These are phyloP conservation scores for Syncephalis fuscata DNA, from an alignment of 371 early-diverging fungal genomes.

Conservation along the genomic window DNA sequence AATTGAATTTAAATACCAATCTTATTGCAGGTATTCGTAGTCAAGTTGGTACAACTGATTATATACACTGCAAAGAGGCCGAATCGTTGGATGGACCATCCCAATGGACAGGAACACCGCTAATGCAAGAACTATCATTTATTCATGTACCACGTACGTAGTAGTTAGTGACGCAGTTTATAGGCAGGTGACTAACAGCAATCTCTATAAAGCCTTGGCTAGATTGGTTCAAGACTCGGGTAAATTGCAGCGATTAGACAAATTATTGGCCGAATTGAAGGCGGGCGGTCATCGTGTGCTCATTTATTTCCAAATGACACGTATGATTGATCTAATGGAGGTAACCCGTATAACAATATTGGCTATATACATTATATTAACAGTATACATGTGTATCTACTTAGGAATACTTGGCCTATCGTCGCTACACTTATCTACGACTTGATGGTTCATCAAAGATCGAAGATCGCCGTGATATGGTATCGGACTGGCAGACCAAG, in stretches of 20 bases:
- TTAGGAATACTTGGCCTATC: conserved; percentile 69
- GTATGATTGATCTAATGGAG: conserved; percentile 70
- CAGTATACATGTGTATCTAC: neutral
- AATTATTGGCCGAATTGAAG: conserved; percentile 62
- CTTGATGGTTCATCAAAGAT: conserved; percentile 81
- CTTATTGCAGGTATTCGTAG: too few species aligned
- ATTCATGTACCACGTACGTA: too few species aligned
- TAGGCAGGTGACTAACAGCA: too few species aligned
- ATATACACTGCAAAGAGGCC: too few species aligned
- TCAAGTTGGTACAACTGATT: too few species aligned
- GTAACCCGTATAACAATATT: conserved; percentile 13
- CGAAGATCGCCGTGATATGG: conserved; percentile 86
- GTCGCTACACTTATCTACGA: conserved; percentile 81
- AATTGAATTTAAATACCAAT: too few species aligned
- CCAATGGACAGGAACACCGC: too few species aligned
- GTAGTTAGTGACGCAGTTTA: too few species aligned
- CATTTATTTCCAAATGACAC: conserved; percentile 92
- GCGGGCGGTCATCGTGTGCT: conserved; percentile 79
- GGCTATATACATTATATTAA: neutral
- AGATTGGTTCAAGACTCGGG: conserved; percentile 70
- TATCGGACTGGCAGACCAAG: conserved; percentile 79
- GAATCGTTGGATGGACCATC: too few species aligned
- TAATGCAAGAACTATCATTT: too few species aligned
- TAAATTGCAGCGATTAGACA: conserved; percentile 78
- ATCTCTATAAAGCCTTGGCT: neutral